Evolutionary conservation across 1,139 yeast genomes (phyloP), one percentile per base, ranked within the genome.

Genomic region (Blastobotrys elegans): DNA sequence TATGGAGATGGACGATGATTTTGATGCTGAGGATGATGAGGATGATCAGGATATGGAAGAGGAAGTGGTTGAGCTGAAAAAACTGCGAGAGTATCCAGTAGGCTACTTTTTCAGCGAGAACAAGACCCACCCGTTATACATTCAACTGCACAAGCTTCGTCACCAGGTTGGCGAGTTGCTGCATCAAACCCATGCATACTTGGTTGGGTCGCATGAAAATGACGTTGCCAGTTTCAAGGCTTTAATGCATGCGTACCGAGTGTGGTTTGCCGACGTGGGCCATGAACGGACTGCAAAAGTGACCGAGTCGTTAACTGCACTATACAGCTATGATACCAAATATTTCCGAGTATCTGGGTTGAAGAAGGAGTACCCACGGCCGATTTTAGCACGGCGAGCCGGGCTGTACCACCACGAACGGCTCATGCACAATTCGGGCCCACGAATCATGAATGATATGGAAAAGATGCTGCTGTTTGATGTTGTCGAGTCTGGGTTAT

Each of bases 201-300:
- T 89, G 53, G 60, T 66, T 2, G 64, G 70, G 3, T 68, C 76
- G 47, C 76, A 76, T 49, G 80, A 77, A 47, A 89, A 85, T 53
- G 84, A 87, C 53, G 77, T 87, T n/a, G 78, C 79, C 16, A 66
- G 86, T 17, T 77, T 82, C 63, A 80, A 80, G 56, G 80, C 81
- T 39, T 72, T 84, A 43, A 67, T 89, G 41, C 79, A 80, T 59
- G 83, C 83, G 2, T 64, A 84, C 47, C 81, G 84, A 56, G 80
- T 84, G 10, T 92, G 95, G 89, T 79, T 92, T 54, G 76, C 86
- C 16, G 95, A 89, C 62, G 84, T 85, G 24, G 95, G 96, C 1
- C 74, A 79, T 53, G 95, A 86, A 57, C 71, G 85, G 13, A 70
- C 83, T 1, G 76, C 83, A 44, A 83, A 76, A 46, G 69, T 77